Evolutionary conservation across 768 basidiomycete species (phyloP), one percentile per base, ranked within the genome.

Genomic region (Trametes maxima): DNA sequence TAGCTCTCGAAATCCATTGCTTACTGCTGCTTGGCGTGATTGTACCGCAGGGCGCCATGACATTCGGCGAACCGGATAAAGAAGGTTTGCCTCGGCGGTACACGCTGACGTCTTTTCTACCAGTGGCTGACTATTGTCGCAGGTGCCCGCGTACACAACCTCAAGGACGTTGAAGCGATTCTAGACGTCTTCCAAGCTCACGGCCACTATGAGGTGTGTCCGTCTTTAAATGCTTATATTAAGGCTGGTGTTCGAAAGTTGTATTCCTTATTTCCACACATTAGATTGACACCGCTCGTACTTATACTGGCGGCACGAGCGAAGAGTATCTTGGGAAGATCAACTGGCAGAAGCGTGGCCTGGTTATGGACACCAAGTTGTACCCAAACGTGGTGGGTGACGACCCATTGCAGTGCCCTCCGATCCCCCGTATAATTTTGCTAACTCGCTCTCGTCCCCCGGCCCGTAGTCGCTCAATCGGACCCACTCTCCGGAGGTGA

Each of bases 291-390:
- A 69, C 71, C 40, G 67, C 67, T 2, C 64, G 44, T 3, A 69
- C 19, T 24, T 54, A 21, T 75, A 74, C 54, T 10, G 67, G 65
- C 0, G 73, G 75, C 3, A 76, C 76, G 7, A 69, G 65, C 44
- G 75, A 76, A 62, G 68, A 76, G 55, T 70, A 69, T 62, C 76
- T 87, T 16, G 85, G 82, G 5, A 73, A 82, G 71, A 75, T 81
- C 54, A 74, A 79, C 60, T 81, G 81, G 75, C 74, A 81, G 59
- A 72, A 73, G 43, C 77, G 82, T 37, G 84, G 83, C 0, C 67
- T 87, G 21, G 77, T 78, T 54, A 73, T 88, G 45, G 85, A 85
- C 46, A 88, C 85, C 0, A 89, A 89, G 69, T 78, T 85, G 16
- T 80, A 79, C 60, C 85, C 85, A 0, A 69, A 62, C 43, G 56